A percentile compares a stretch with the other conserved stretches of the same genome.
These are phyloP conservation scores for Phoma sp. DNA, from an alignment of 2,329 filamentous ascomycete genomes.

Conservation along the genomic window DNA sequence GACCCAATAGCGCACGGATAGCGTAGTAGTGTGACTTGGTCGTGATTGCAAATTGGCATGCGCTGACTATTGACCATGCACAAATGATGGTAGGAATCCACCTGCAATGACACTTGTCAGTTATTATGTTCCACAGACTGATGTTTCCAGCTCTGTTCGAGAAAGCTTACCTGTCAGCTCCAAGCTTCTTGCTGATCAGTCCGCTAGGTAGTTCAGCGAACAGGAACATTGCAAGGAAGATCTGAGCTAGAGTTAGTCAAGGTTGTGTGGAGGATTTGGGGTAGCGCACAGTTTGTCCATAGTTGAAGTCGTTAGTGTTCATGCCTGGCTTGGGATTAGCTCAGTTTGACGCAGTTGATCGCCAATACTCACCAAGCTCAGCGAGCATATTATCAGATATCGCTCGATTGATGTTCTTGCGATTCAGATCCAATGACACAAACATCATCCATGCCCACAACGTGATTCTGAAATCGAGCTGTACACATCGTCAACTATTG, in stretches of 20 bases:
- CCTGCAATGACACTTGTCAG: constrained; percentile 7
- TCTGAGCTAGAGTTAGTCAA: constrained; percentile 20
- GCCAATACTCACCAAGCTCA: constrained; percentile 32
- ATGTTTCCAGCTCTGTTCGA: background rate
- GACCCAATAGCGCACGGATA: constrained; percentile 50
- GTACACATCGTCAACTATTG: background rate
- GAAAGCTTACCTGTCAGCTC: constrained; percentile 48
- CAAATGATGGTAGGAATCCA: constrained; percentile 49
- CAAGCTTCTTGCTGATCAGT: constrained; percentile 59
- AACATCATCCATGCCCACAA: constrained; percentile 57
- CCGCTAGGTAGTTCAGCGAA: constrained; percentile 59
- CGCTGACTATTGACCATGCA: constrained; percentile 44
- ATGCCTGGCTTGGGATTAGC: constrained; percentile 35
- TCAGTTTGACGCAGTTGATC: no score
- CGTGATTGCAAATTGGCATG: constrained; percentile 46
- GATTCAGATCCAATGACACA: constrained; percentile 55
- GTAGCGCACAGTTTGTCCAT: constrained; percentile 50
- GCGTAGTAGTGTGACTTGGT: constrained; percentile 46
- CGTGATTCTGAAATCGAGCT: constrained; percentile 39
- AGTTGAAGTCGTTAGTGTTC: constrained; percentile 42
- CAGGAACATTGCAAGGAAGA: constrained; percentile 52
- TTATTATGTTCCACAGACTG: background rate
- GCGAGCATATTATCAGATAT: constrained; percentile 44
- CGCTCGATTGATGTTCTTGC: constrained; percentile 55
- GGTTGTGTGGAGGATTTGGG: no score